phyloP scores from a whole-genome alignment of 73 alveolate genomes.

The Paramecium octaurelia region DNA sequence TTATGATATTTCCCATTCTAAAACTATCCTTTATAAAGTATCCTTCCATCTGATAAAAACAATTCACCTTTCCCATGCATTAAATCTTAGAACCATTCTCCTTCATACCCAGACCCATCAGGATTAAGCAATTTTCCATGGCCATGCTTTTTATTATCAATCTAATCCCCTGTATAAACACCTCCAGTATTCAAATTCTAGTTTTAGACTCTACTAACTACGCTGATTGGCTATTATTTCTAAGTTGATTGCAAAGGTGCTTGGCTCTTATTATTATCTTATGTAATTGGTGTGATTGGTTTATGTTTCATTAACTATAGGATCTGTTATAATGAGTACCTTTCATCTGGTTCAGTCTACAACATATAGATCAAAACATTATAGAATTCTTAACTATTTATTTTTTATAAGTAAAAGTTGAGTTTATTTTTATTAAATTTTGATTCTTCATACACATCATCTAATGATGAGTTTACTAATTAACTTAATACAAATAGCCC shows the following conservation, averaged over 20 bases:
- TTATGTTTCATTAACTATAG: background rate
- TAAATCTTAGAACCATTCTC: background rate
- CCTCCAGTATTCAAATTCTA: background rate
- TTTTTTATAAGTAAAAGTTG: background rate
- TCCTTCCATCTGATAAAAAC: background rate
- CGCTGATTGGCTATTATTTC: background rate
- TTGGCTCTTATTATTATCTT: background rate
- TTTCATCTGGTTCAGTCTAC: background rate
- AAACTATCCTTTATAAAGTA: background rate
- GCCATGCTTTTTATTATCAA: background rate
- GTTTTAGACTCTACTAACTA: background rate
- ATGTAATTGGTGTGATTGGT: background rate
- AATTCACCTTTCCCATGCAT: conserved; percentile 29
- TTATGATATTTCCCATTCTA: background rate
- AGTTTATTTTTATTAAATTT: background rate
- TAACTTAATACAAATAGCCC: background rate
- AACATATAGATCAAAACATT: background rate
- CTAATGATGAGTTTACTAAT: background rate
- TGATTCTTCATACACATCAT: background rate
- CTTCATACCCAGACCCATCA: conserved; percentile 48
- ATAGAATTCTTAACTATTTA: background rate
- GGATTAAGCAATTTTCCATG: background rate
- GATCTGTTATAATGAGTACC: background rate
- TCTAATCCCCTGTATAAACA: background rate
- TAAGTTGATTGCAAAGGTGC: background rate